phyloP scores from a whole-genome alignment of 1,284 basidiomycete genomes.

The Austroboletus novae-zelandiae region DNA sequence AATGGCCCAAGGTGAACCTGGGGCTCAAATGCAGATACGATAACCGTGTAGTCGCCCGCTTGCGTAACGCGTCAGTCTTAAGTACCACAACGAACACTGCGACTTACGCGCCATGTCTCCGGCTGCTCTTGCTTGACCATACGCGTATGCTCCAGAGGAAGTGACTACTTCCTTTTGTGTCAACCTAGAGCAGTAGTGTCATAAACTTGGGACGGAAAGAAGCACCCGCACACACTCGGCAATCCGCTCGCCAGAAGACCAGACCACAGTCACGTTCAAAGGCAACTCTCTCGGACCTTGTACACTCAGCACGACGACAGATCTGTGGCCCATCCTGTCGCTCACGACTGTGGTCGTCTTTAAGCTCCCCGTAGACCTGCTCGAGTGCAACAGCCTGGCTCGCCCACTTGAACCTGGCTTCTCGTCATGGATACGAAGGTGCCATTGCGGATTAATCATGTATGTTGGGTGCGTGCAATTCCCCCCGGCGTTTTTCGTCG shows the following conservation, averaged over 20 bases:
- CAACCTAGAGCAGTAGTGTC: slow-evolving; percentile 37
- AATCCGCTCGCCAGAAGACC: slow-evolving; percentile 73
- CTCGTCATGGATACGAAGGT: slow-evolving; percentile 50
- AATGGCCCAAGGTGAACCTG: slow-evolving; percentile 61
- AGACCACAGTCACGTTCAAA: slow-evolving; percentile 72
- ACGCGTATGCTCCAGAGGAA: slow-evolving; percentile 80
- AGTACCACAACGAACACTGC: not conserved
- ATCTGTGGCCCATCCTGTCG: slow-evolving; percentile 31
- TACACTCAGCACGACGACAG: slow-evolving; percentile 49
- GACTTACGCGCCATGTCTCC: slow-evolving; percentile 56
- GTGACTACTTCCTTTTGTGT: slow-evolving; percentile 65
- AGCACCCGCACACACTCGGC: slow-evolving; percentile 60
- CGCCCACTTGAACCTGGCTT: not conserved
- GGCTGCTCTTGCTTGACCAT: slow-evolving; percentile 66
- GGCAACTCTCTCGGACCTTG: slow-evolving; percentile 67
- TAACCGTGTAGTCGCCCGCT: slow-evolving; percentile 82
- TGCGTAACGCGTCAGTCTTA: slow-evolving; percentile 5
- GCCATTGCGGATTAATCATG: slow-evolving; percentile 90
- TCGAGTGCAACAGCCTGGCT: not conserved
- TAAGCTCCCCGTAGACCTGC: slow-evolving; percentile 1
- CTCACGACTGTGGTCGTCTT: not conserved
- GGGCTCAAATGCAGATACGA: slow-evolving; percentile 83
- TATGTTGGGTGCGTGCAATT: slow-evolving; percentile 79
- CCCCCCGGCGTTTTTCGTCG: slow-evolving; percentile 77
- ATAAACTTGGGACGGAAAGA: not conserved